A percentile compares a stretch with the other conserved stretches of the same genome.
phyloP scores from a whole-genome alignment of 1,284 basidiomycete species.

The Sparassis latifolia region DNA sequence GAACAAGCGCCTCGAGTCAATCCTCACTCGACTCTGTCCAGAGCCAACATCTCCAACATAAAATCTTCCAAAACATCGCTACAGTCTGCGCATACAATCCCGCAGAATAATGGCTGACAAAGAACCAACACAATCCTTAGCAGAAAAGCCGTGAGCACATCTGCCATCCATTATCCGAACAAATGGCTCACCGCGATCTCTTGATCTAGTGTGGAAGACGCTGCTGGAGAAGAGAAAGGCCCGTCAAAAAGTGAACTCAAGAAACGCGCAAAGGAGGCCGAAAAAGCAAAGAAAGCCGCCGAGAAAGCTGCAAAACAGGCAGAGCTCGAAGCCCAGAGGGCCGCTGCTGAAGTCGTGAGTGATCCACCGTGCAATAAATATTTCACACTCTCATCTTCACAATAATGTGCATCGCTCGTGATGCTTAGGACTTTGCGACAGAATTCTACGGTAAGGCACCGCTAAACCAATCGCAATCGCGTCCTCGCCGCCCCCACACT shows the following conservation, averaged over 20 bases:
- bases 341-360: conserved; percentile 68
- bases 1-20: no score
- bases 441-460: conserved; percentile 90
- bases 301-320: conserved; percentile 77
- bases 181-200: neutral
- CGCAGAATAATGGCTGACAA: conserved; percentile 15
- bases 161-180: neutral
- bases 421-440: conserved; percentile 69
- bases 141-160: conserved; percentile 18
- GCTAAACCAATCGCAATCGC: conserved; percentile 86
- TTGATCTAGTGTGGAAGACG: conserved; percentile 20
- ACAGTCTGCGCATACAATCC: neutral
- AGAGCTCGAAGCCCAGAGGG: conserved; percentile 70
- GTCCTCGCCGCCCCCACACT: conserved; percentile 43
- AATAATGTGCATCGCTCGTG: neutral
- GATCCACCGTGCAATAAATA: neutral
- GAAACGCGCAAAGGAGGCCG: conserved; percentile 87
- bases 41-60: neutral
- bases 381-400: neutral
- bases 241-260: conserved; percentile 89
- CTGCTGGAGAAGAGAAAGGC: conserved; percentile 25
- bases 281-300: conserved; percentile 89
- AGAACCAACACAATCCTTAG: conserved; percentile 13
- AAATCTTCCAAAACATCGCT: neutral
- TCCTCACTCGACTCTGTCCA: neutral